Base-by-base conservation (phyloP, 2,329 filamentous ascomycete species). In the Colletotrichum karsti region DNA sequence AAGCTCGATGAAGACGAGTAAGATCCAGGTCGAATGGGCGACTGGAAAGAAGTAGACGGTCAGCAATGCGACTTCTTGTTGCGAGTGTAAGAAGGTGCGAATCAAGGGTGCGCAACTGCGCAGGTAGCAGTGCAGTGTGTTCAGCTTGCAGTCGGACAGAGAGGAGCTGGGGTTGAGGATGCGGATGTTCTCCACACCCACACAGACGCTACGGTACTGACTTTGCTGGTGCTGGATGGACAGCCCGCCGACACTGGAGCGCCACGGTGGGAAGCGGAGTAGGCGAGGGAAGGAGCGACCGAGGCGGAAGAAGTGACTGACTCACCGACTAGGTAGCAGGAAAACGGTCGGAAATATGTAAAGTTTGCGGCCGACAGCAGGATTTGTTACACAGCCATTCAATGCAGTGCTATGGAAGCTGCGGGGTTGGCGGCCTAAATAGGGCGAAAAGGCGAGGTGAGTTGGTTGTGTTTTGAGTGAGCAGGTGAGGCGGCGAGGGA, bases 151-250 rank as follows among this genome's bases (percentile, higher is more conserved):
- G 51, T 54, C 18, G 41, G 33, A 42, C 41, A 44, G 15, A 37
- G 26, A 51, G 59, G 18, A 67, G 22, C 39, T 39, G 35, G 24
- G 37, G 37, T 41, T 58, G 46, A 28, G 46, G 44, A 51, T 63
- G 51, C 51, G 42, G 44, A 51, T 57, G 13, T 63, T 51, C 44
- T 64, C 64, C 64, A 54, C 60, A 64, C 37, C 22, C 42, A 39
- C 44, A 33, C n/a, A n/a, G n/a, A n/a, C n/a, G n/a, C n/a, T n/a
- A n/a, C n/a, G n/a, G n/a, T n/a, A n/a, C n/a, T n/a, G n/a, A n/a
- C n/a, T n/a, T n/a, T n/a, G n/a, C n/a, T n/a, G n/a, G n/a, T n/a
- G n/a, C 24, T 33, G 39, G 53, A 53, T 44, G 53, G 53, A 51
- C 53, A 59, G 53, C 61, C 30, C 37, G n/a, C n/a, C n/a, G n/a